These are phyloP conservation scores for Rubroboletus pulcherrimus DNA, from an alignment of 768 basidiomycete genomes.

Conservation along the genomic window DNA sequence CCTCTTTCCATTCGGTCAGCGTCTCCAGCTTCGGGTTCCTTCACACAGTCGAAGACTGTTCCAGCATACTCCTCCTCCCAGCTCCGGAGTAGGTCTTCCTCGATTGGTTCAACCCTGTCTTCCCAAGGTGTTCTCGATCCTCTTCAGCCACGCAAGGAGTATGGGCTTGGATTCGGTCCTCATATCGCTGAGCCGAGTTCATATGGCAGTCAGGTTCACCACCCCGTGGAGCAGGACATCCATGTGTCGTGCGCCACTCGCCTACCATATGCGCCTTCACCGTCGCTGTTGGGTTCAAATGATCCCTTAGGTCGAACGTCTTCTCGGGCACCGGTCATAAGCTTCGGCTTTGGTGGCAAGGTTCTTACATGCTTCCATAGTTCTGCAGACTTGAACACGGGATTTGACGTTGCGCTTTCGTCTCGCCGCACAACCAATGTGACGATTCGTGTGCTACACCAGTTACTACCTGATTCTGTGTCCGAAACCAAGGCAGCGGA, in stretches of 20 bases:
- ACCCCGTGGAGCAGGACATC: slow-evolving; percentile 25
- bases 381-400: slow-evolving; percentile 58
- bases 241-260: slow-evolving; percentile 36
- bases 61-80: slow-evolving; percentile 15
- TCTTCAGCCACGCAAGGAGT: slow-evolving; percentile 24
- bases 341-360: slow-evolving; percentile 93
- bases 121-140: slow-evolving; percentile 21
- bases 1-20: slow-evolving; percentile 22
- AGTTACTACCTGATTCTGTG: slow-evolving; percentile 65
- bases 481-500: slow-evolving; percentile 48
- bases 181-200: slow-evolving; percentile 18
- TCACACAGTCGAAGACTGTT: slow-evolving; percentile 31
- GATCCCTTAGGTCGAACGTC: slow-evolving; percentile 76
- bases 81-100: slow-evolving; percentile 39
- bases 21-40: slow-evolving; percentile 33
- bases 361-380: slow-evolving; percentile 86
- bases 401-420: slow-evolving; percentile 75
- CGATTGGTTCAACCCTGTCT: slow-evolving; percentile 43
- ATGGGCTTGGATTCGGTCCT: slow-evolving; percentile 22
- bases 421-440: slow-evolving; percentile 68
- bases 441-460: slow-evolving; percentile 62
- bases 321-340: slow-evolving; percentile 72
- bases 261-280: slow-evolving; percentile 76
- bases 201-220: slow-evolving; percentile 14
- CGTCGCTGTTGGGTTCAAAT: slow-evolving; percentile 76